Evolutionary conservation across 2,329 filamentous ascomycete genomes (phyloP).

Genomic region (Stagonosporopsis vannaccii): DNA sequence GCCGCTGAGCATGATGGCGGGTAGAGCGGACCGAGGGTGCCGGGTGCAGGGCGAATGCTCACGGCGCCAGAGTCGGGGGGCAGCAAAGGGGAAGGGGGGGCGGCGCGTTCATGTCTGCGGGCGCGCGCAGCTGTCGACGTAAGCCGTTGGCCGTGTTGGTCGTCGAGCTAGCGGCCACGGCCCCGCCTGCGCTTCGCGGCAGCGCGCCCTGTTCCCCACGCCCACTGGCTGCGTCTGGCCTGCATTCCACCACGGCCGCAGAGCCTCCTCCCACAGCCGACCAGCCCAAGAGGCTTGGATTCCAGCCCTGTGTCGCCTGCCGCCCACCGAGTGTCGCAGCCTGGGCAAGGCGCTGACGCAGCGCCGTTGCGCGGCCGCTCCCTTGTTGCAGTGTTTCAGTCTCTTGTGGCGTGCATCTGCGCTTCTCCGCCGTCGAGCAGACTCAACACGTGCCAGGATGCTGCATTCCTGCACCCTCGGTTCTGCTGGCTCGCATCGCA

Average conservation of each 20-base stretch:
- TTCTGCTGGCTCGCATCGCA: neutral
- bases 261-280: neutral
- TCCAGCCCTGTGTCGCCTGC: too few species aligned
- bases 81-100: neutral
- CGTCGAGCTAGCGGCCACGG: conserved; percentile 11
- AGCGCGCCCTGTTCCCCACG: too few species aligned
- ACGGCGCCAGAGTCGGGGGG: conserved; percentile 14
- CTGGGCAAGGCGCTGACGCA: too few species aligned
- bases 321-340: too few species aligned
- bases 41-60: conserved; percentile 12
- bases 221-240: too few species aligned
- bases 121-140: conserved; percentile 2
- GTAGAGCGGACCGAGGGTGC: conserved; percentile 12
- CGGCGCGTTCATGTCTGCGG: conserved; percentile 6
- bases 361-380: too few species aligned
- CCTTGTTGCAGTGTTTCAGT: too few species aligned
- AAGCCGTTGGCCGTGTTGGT: conserved; percentile 9
- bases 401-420: too few species aligned
- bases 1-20: conserved; percentile 45
- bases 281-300: too few species aligned
- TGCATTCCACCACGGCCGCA: conserved; percentile 2
- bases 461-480: neutral
- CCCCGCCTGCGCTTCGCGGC: too few species aligned
- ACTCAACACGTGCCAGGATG: neutral
- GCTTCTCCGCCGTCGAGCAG: too few species aligned